Evolutionary conservation across 345 rosid species (phyloP).

Genomic region (Clarkia xantiana): DNA sequence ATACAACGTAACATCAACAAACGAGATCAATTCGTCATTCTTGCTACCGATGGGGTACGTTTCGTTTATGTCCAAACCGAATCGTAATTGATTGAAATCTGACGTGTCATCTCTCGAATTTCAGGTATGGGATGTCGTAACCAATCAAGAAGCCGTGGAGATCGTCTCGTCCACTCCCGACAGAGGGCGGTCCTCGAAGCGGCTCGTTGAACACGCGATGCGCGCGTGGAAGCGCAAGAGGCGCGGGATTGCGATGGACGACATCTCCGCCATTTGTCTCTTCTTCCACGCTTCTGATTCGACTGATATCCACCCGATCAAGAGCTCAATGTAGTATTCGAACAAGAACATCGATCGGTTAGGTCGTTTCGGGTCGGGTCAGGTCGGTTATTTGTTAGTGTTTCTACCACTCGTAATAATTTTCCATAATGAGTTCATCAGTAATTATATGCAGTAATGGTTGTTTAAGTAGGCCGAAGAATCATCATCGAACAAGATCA

Average conservation of each 20-base stretch:
- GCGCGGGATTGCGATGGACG: conserved; percentile 76
- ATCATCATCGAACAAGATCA: no score
- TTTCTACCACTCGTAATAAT: no score
- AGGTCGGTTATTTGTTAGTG: no score
- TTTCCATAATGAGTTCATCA: no score
- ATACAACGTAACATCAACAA: conserved; percentile 55
- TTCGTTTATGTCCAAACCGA: background rate
- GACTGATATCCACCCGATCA: conserved; percentile 5
- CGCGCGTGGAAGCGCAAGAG: conserved; percentile 64
- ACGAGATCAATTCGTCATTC: conserved; percentile 62
- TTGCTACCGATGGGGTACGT: conserved; percentile 87
- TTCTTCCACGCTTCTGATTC: conserved; percentile 43
- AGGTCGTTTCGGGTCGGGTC: no score
- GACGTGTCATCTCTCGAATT: background rate
- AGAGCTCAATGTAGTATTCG: background rate
- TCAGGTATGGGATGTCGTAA: conserved; percentile 88
- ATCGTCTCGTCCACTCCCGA: conserved; percentile 48
- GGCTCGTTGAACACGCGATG: conserved; percentile 44
- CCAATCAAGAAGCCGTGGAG: conserved; percentile 73
- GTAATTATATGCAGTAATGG: no score
- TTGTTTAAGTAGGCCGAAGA: no score
- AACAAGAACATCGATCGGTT: background rate
- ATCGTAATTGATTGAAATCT: background rate
- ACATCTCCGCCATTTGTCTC: conserved; percentile 82
- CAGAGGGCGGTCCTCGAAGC: conserved; percentile 53